Evolutionary conservation across 129 eudicot genomes (phyloP).

Genomic region (Solidago caesia): DNA sequence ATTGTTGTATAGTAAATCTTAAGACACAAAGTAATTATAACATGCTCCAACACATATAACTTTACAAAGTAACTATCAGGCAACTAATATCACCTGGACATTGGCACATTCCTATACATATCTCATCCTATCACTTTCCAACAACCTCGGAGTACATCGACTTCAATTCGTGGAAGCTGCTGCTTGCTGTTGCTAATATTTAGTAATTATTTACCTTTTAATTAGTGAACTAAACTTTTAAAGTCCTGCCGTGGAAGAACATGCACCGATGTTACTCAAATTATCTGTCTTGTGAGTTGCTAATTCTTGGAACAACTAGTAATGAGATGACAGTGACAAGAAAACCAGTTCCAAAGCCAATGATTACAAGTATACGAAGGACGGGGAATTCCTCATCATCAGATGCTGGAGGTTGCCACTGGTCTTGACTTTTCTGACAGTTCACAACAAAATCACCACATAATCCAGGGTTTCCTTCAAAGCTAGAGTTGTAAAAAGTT

Average conservation of each 20-base stretch:
- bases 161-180: neutral
- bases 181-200: neutral
- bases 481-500: constrained; percentile 49
- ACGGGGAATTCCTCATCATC: constrained; percentile 19
- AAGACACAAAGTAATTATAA: too few relatives aligned
- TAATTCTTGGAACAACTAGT: constrained; percentile 32
- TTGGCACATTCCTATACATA: too few relatives aligned
- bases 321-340: constrained; percentile 32
- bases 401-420: neutral
- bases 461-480: constrained; percentile 54
- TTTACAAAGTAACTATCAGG: too few relatives aligned
- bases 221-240: neutral
- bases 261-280: neutral
- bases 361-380: constrained; percentile 40
- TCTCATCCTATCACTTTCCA: too few relatives aligned
- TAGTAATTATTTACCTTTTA: neutral
- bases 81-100: too few relatives aligned
- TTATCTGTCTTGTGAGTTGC: neutral
- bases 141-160: too few relatives aligned
- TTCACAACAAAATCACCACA: constrained; percentile 29
- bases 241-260: constrained; percentile 12
- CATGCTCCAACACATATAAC: too few relatives aligned
- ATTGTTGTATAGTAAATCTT: too few relatives aligned
- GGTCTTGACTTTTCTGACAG: constrained; percentile 12
- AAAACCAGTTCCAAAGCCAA: constrained; percentile 43